Evolutionary conservation across 176 grass and related monocot genomes (phyloP).

Genomic region (Stipa capillata): DNA sequence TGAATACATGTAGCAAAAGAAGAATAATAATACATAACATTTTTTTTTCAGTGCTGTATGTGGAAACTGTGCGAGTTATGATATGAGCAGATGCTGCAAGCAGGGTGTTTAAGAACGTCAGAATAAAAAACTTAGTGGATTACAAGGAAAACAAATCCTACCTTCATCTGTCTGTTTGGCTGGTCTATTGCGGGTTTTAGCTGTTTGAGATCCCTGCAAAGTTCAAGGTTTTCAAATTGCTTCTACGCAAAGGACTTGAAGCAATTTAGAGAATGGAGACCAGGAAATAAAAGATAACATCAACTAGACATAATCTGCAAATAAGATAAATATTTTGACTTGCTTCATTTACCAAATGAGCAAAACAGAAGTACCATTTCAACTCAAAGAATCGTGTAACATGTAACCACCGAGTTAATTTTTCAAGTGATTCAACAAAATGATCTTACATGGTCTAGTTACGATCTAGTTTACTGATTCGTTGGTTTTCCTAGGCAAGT

Average conservation of each 20-base stretch:
- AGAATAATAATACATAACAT: background rate
- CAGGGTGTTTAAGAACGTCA: background rate
- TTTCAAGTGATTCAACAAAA: background rate
- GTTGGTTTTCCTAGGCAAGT: background rate
- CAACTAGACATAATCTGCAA: background rate
- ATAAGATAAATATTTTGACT: background rate
- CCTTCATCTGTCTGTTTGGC: constrained; percentile 18
- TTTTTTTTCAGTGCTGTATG: background rate
- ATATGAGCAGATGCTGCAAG: background rate
- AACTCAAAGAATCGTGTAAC: background rate
- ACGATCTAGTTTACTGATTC: background rate
- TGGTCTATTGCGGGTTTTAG: background rate
- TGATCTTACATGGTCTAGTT: background rate
- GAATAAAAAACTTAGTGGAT: background rate
- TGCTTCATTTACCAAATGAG: background rate
- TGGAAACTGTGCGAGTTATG: background rate
- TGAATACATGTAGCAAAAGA: background rate
- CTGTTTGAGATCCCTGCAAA: constrained; percentile 25
- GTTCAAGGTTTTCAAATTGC: constrained; percentile 9
- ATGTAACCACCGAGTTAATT: background rate
- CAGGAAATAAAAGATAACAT: background rate
- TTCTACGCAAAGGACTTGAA: background rate
- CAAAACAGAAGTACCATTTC: background rate
- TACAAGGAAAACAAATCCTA: constrained; percentile 10
- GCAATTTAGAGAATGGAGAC: background rate